Base-by-base conservation (phyloP, 2,329 filamentous ascomycete species). In the Dactylellina sp. region DNA sequence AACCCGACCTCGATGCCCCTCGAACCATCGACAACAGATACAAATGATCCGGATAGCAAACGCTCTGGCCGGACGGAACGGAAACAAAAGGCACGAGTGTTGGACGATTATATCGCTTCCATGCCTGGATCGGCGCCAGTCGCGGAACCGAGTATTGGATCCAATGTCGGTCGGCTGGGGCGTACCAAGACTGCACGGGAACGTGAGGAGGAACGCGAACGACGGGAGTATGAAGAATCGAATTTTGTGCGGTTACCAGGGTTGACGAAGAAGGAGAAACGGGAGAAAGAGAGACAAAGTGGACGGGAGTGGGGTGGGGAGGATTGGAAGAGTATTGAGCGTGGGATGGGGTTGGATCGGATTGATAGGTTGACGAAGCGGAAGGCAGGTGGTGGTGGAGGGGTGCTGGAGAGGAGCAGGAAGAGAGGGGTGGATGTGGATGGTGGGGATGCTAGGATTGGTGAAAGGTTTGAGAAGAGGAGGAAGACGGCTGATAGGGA, bases 71-170 rank as follows among this genome's bases (percentile, higher is more conserved):
- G 7, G 16, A 40, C 11, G 11, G 37, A 46, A 12, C 37, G 35
- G 14, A 59, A 40, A 37, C 85, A 87, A 75, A 91, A 91, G 79
- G 97, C 93, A 0, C 88, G 89, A 50, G 92, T 93, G 0, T 88
- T 99, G 79, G 93, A 98, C 79, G 94, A 98, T 79, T 99, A 96
- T 79, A 88, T 99, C 76, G 88, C 91, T 16, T 95, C 99, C 81
- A 59, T 71, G 50, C 85, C 98, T 71, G 93, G 92, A 0, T 82
- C 86, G 4, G 92, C 92, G 1, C 95, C 95, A 0, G 82, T 92
- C 68, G 91, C 93, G 0, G 87, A 96, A 80, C 93, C 94, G 62
- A 96, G 91, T 77, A 96, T 99, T 78, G 96, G 95, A 72, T 95
- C 91, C 65, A 76, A 76, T 44, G 63, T 68, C 14, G 53, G 46